A percentile compares a stretch with the other conserved stretches of the same genome.
These are phyloP conservation scores for Pyrus hybrid DNA, from an alignment of 331 rosid genomes.

Conservation along the genomic window DNA sequence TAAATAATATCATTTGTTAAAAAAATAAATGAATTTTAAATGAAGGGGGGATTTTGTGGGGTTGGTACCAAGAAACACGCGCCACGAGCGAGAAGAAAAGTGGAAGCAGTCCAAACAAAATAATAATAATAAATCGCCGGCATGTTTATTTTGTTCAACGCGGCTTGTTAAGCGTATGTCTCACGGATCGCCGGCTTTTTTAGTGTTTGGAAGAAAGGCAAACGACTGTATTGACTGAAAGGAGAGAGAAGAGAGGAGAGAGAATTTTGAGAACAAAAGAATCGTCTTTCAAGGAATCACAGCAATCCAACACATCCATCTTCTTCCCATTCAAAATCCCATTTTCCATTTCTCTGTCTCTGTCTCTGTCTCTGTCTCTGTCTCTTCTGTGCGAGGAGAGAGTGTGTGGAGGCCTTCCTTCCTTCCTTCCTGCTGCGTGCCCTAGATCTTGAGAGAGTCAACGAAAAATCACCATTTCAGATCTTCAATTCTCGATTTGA, in stretches of 20 bases:
- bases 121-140: too few species aligned
- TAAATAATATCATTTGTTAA: too few species aligned
- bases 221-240: background rate
- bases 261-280: background rate
- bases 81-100: too few species aligned
- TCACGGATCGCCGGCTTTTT: constrained; percentile 1
- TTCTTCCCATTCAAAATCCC: background rate
- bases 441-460: constrained; percentile 10
- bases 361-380: too few species aligned
- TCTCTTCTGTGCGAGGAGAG: background rate
- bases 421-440: background rate
- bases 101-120: too few species aligned
- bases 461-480: background rate
- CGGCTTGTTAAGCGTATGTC: too few species aligned
- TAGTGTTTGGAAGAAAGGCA: background rate
- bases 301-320: background rate
- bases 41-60: too few species aligned
- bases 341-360: background rate
- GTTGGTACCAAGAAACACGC: too few species aligned
- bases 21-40: too few species aligned
- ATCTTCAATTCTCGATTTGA: background rate
- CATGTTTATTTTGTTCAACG: too few species aligned
- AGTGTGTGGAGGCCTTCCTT: background rate
- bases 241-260: background rate
- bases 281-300: background rate